These are phyloP conservation scores for Scutellaria galericulata DNA, from an alignment of 257 asterid genomes.

Conservation along the genomic window DNA sequence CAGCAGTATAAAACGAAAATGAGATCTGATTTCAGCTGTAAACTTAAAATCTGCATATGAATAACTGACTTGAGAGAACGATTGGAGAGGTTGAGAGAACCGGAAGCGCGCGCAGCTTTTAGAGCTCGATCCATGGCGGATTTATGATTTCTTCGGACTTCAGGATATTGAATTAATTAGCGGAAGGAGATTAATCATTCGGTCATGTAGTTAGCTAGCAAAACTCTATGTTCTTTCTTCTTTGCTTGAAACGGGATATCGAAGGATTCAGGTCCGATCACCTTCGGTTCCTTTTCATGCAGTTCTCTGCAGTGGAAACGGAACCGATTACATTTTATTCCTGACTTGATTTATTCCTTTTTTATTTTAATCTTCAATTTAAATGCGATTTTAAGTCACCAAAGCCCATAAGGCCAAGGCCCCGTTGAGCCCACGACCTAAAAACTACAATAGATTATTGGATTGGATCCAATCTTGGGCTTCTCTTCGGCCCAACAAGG, in stretches of 20 bases:
- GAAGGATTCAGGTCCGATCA: constrained; percentile 36
- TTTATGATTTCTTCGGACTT: constrained; percentile 27
- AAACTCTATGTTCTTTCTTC: constrained; percentile 21
- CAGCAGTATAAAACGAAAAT: constrained; percentile 21
- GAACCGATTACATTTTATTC: neutral
- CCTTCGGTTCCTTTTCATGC: constrained; percentile 38
- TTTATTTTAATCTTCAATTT: too few relatives aligned
- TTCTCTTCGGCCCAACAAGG: neutral
- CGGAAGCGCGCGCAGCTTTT: constrained; percentile 90
- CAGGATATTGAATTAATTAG: constrained; percentile 6
- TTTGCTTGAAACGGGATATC: constrained; percentile 13
- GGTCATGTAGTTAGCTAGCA: constrained; percentile 18
- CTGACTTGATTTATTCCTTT: too few relatives aligned
- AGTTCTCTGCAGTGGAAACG: constrained; percentile 26
- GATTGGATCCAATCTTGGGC: neutral
- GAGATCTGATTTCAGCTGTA: neutral
- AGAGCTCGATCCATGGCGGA: constrained; percentile 76
- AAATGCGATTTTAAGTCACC: too few relatives aligned
- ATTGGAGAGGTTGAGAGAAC: constrained; percentile 92
- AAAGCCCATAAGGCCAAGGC: constrained; percentile 5
- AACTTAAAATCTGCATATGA: constrained; percentile 17
- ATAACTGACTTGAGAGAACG: constrained; percentile 78
- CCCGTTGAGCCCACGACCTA: neutral
- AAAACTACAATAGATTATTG: neutral
- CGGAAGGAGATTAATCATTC: constrained; percentile 20